Evolutionary conservation across 1,284 basidiomycete genomes (phyloP).

Genomic region (Cutaneotrichosporon cutaneum): DNA sequence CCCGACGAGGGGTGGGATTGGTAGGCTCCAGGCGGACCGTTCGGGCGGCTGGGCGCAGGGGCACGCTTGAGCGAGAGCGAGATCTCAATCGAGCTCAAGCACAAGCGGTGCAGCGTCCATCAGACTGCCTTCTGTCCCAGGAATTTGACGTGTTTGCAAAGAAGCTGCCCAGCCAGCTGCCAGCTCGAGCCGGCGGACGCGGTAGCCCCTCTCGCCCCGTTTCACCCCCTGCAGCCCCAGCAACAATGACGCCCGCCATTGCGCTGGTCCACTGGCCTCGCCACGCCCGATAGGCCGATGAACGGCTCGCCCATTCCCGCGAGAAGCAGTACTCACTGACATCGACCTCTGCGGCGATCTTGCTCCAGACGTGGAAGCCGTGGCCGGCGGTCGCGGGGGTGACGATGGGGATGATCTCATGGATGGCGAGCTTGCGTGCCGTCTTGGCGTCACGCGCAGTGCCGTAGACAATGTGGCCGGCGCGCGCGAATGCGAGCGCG

Average conservation of each 20-base stretch:
- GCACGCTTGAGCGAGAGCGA: not conserved
- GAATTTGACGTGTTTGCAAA: not conserved
- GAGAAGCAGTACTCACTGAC: constrained; percentile 52
- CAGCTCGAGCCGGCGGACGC: not conserved
- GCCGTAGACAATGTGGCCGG: constrained; percentile 60
- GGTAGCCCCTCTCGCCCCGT: not conserved
- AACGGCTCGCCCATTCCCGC: not conserved
- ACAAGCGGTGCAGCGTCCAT: not conserved
- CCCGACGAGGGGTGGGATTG: not conserved
- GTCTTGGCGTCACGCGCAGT: constrained; percentile 54
- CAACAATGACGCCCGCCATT: not conserved
- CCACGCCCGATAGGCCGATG: not conserved
- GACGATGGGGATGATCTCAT: constrained; percentile 60
- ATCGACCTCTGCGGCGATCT: constrained; percentile 56
- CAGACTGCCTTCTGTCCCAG: not conserved
- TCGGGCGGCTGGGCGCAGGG: not conserved
- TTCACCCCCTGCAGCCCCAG: not conserved
- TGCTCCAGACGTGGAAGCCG: constrained; percentile 49
- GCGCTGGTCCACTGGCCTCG: not conserved
- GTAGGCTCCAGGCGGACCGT: too few relatives aligned
- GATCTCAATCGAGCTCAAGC: not conserved
- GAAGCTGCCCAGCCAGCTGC: not conserved
- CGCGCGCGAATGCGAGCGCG: constrained; percentile 58
- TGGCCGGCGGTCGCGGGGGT: constrained; percentile 51
- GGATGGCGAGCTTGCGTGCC: constrained; percentile 53